Conservation (phyloP, 768 basidiomycete species). For the Agrocybe pediades region DNA sequence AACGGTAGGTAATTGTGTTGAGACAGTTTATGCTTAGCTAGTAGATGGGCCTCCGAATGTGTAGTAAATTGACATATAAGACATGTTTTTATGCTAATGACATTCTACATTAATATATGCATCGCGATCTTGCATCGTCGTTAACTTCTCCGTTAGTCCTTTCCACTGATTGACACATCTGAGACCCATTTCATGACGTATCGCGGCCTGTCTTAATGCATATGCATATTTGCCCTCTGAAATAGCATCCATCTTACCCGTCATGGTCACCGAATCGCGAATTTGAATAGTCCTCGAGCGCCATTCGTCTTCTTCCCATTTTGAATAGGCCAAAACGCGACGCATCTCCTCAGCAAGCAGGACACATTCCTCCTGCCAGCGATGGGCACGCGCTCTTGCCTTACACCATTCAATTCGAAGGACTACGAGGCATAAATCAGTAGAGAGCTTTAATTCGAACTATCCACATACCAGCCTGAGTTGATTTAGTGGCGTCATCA, state of each 20-base stretch:
- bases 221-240: constrained; percentile 4
- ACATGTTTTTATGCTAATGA: too few relatives aligned
- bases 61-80: too few relatives aligned
- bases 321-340: constrained; percentile 18
- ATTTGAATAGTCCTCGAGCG: not conserved
- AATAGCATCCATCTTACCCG: too few relatives aligned
- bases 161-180: not conserved
- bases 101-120: not conserved
- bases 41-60: too few relatives aligned
- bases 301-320: constrained; percentile 22
- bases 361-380: constrained; percentile 36
- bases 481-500: constrained; percentile 2
- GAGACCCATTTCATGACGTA: not conserved
- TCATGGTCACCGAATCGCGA: not conserved
- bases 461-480: constrained; percentile 11
- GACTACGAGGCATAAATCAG: constrained; percentile 8
- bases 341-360: constrained; percentile 37
- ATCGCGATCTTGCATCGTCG: not conserved
- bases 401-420: constrained; percentile 33
- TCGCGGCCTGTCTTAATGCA: not conserved
- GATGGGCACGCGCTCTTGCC: constrained; percentile 25
- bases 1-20: too few relatives aligned
- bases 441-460: not conserved
- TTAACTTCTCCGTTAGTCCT: not conserved
- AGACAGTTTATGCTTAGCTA: too few relatives aligned